Conservation (phyloP, 2,329 filamentous ascomycete genomes). For the Fusarium keratoplasticum region DNA sequence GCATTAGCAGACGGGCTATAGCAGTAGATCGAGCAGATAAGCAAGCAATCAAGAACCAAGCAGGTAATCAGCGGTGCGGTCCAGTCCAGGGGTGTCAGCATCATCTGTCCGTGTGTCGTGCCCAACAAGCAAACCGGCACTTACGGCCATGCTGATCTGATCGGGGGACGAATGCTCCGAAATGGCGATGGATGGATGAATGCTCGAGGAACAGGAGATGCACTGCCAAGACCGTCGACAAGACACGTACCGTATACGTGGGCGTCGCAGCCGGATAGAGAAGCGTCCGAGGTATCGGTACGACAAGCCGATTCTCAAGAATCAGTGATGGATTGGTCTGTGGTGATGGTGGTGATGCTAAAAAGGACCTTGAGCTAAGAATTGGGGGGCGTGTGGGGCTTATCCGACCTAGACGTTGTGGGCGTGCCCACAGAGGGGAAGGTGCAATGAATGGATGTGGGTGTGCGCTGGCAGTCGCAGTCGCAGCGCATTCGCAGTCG, state of each 20-base stretch:
- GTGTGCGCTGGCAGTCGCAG: conserved; percentile 44
- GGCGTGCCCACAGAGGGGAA: not conserved
- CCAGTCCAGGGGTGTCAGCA: conserved; percentile 6
- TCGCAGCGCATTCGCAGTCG: not conserved
- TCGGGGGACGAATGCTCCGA: conserved; percentile 6
- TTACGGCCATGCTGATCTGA: conserved; percentile 12
- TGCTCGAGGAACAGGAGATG: not conserved
- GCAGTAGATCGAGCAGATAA: conserved; percentile 8
- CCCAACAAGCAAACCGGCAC: conserved; percentile 18
- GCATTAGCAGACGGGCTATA: conserved; percentile 18
- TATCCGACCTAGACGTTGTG: conserved; percentile 2
- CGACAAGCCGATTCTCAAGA: conserved; percentile 1
- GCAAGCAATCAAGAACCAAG: not conserved
- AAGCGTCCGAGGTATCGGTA: conserved; percentile 17
- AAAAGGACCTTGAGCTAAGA: not conserved
- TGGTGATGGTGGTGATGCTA: not conserved
- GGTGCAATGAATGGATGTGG: conserved; percentile 8
- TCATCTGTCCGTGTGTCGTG: not conserved
- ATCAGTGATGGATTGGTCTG: not conserved
- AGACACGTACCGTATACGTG: not conserved
- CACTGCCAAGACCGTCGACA: not conserved
- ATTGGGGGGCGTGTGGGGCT: conserved; percentile 20
- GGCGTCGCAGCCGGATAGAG: not conserved
- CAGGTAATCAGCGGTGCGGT: not conserved
- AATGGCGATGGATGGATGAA: not conserved